Evolutionary conservation across 2,329 filamentous ascomycete species (phyloP), one percentile per base, ranked within the genome.

Genomic region (Leptographium lundbergii): DNA sequence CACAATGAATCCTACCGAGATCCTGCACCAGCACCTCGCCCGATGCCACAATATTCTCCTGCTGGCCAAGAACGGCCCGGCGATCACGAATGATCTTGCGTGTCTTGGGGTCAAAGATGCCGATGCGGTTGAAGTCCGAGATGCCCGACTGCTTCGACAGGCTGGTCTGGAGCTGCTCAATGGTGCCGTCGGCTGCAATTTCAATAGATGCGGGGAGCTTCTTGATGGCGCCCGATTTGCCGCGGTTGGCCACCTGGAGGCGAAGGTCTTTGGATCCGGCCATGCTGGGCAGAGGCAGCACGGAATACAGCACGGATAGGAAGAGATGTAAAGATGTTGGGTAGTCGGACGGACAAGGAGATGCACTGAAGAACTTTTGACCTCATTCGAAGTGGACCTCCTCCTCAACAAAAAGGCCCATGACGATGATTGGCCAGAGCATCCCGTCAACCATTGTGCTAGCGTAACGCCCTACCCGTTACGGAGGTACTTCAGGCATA

Each of bases 1-100:
- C 24, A 34, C 34, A 14, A 17, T 72, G 63, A 29, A 29, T 68
- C 80, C 57, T 81, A 92, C 91, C 94, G 34, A 99, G 79, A 70
- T 99, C 92, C 76, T 99, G 97, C 63, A 97, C 88, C 65, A 94
- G 84, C 55, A 99, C 72, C 71, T 84, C 79, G 60, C 76, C 75
- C 14, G 73, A 69, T 39, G 74, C 71, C 56, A 75, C 67, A 10
- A 85, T 75, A 58, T 74, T 74, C 34, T 74, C 67, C 65, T 79
- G 76, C 60, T 79, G 72, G 36, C 69, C 69, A 42, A 86, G 63
- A 53, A 77, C 70, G 24, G 81, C 81, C 66, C 76, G 79, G 64
- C 81, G 78, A 71, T 86, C 77, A 72, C 84, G 85, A 65, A 86
- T 69, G 24, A 79, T 82, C 76, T 82, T 84, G 71, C 79, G 82